Evolutionary conservation across 805 yeast genomes (phyloP), one percentile per base, ranked within the genome.

Genomic region (Candida krabiensis): DNA sequence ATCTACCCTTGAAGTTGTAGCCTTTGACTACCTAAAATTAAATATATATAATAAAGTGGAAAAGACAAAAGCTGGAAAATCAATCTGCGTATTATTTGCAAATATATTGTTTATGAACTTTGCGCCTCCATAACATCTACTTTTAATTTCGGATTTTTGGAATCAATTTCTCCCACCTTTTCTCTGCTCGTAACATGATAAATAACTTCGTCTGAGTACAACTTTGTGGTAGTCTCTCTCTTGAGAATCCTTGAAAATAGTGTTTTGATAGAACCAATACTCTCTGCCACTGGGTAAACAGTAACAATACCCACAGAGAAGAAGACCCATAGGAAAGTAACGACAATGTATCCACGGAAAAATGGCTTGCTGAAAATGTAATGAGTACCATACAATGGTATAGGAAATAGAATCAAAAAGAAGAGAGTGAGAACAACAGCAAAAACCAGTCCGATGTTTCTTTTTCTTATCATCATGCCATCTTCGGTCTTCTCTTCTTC

Each of bases 251-350:
- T 40, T 9, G 12, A 28, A 30, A 34, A 44, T 15, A 44, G 30
- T 14, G 37, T 44, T 27, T 21, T 21, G 33, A 44, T 37, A 9
- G 40, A 34, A n/a, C 31, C 28, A 25, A 23, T n/a, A 21, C 77
- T 73, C 50, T 75, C 77, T 50, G 58, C 63, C 18, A 74, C 37
- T n/a, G 80, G 80, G 21, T 66, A 71, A 11, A 75, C 40, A 1
- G 73, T 60, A 34, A 73, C 76, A 37, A 67, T 56, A 30, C 60
- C 58, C 8, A 46, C 45, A 0, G 74, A 61, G 28, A 57, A 44
- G 43, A 66, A 69, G 11, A 64, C 57, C 73, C 73, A 69, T 12
- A 69, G 41, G 29, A 67, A 49, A 5, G 63, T 53, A 19, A 70
- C 67, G 11, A 63, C 60, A 19, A 63, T 59, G 47, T 61, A 69